Base-by-base conservation (phyloP, 2,329 filamentous ascomycete genomes). In the Aspergillus chevalieri region DNA sequence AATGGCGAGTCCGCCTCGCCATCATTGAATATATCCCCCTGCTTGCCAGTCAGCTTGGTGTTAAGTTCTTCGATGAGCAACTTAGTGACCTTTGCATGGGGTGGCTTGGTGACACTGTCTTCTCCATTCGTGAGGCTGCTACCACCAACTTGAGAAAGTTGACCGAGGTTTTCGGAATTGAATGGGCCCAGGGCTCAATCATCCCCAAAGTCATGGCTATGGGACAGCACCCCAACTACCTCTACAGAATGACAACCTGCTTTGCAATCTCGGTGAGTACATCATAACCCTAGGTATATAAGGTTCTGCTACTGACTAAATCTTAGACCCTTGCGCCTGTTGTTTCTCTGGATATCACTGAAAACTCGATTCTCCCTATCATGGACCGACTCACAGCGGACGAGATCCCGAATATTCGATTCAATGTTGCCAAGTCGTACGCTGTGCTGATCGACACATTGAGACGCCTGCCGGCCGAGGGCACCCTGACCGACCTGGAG, bases 171-270 rank as follows among this genome's bases (percentile, higher is more conserved):
- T 98, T 98, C 67, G 93, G 93, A 44, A 91, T 97, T 14, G 90
- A 95, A 56, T 98, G 93, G 93, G 92, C 93, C 41, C 94, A 86
- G 70, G 88, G 91, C 68, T 90, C 91, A 43, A 98, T 98, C 65
- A 95, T 98, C 61, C 93, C 93, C 52, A 97, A 97, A 78, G 93
- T 98, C 57, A 93, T 95, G 81, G 88, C 87, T 34, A 97, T 98
- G 93, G 93, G 93, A 52, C 88, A 89, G 66, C 93, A 98, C 70
- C 89, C 92, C 53, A 98, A 98, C 76, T 98, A 98, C 70, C 85
- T 98, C 47, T 98, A 98, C 80, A 83, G 93, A 69, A 98, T 98
- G 93, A 98, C 93, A 8, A 98, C 93, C n/a, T 97, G 92, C 76
- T 98, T 98, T 70, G 93, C 93, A 54, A 94, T 98, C 59, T 92